Evolutionary conservation across 371 early-diverging fungal species (phyloP).

Genomic region (Apophysomyces variabilis): DNA sequence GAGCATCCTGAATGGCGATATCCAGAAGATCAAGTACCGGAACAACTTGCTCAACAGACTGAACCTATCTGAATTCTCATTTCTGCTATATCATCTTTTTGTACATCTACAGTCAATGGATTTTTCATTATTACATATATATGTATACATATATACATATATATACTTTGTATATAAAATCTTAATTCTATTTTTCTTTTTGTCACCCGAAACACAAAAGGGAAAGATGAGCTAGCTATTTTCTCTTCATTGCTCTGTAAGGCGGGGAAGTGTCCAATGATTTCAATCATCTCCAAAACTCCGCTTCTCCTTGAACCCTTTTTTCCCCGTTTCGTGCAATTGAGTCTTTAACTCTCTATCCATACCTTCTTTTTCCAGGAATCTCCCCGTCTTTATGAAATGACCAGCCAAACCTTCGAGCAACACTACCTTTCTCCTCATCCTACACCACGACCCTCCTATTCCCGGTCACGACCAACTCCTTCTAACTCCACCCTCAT

Average conservation of each 20-base stretch:
- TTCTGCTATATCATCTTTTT: background rate
- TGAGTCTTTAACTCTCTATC: too few relatives aligned
- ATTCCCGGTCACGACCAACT: background rate
- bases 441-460: background rate
- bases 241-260: too few relatives aligned
- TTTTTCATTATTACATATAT: background rate
- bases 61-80: background rate
- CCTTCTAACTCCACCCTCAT: background rate
- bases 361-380: too few relatives aligned
- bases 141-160: background rate
- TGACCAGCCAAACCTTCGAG: background rate
- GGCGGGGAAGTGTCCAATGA: too few relatives aligned
- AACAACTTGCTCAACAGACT: constrained; percentile 23
- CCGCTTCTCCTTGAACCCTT: too few relatives aligned
- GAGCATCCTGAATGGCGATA: constrained; percentile 57
- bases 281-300: too few relatives aligned
- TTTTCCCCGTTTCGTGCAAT: too few relatives aligned
- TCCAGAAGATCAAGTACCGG: constrained; percentile 40
- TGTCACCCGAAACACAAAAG: background rate
- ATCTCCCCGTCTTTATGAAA: background rate
- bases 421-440: constrained; percentile 4
- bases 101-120: background rate
- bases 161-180: background rate
- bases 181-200: background rate
- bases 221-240: background rate